Evolutionary conservation across 208 protist species (phyloP).

Genomic region (Trypanosoma conorhini): DNA sequence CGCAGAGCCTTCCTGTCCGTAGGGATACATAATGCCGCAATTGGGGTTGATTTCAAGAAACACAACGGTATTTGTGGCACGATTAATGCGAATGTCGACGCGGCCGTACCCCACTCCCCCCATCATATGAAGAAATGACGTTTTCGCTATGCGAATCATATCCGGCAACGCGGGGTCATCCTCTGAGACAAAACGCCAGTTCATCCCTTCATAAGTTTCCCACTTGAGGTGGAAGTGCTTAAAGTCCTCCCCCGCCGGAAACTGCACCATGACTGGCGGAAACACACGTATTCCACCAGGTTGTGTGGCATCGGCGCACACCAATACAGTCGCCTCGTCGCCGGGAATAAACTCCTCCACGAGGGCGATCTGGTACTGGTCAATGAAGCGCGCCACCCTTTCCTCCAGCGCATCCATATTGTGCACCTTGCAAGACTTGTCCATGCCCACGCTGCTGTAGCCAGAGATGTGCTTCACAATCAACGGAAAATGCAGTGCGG

Average conservation of each 20-base stretch:
- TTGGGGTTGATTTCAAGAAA: slow-evolving; percentile 94
- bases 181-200: slow-evolving; percentile 64
- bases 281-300: slow-evolving; percentile 83
- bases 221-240: slow-evolving; percentile 93
- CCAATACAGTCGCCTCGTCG: slow-evolving; percentile 87
- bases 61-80: slow-evolving; percentile 47
- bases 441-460: slow-evolving; percentile 92
- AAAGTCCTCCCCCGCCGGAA: slow-evolving; percentile 86
- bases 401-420: slow-evolving; percentile 52
- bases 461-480: slow-evolving; percentile 92
- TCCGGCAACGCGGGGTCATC: slow-evolving; percentile 62
- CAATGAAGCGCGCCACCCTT: slow-evolving; percentile 63
- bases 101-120: slow-evolving; percentile 88
- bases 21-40: slow-evolving; percentile 92
- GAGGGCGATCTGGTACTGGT: slow-evolving; percentile 79
- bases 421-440: slow-evolving; percentile 84
- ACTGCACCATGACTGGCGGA: slow-evolving; percentile 75
- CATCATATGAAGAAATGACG: slow-evolving; percentile 89
- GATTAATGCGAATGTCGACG: slow-evolving; percentile 85
- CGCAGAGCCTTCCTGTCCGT: slow-evolving; percentile 79
- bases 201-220: slow-evolving; percentile 88
- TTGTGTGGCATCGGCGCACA: slow-evolving; percentile 60
- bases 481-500: slow-evolving; percentile 59
- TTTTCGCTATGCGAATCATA: slow-evolving; percentile 73
- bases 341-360: slow-evolving; percentile 90